Evolutionary conservation across 176 grass and related monocot genomes (phyloP).

Genomic region (Carex pumila): DNA sequence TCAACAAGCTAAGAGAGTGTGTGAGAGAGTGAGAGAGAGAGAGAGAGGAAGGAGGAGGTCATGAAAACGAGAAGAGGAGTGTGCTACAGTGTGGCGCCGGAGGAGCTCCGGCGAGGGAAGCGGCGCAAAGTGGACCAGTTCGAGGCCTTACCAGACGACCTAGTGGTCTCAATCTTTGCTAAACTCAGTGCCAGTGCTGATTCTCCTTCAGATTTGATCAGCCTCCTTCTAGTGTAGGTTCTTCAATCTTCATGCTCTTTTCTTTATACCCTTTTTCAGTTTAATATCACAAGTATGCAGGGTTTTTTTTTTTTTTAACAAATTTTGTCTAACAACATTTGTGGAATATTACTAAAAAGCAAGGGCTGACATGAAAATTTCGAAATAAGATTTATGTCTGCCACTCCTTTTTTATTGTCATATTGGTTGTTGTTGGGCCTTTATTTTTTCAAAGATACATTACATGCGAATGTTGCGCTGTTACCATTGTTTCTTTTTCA

Average conservation of each 20-base stretch:
- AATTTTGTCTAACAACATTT: not conserved
- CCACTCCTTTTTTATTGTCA: not conserved
- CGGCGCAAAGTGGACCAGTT: constrained; percentile 18
- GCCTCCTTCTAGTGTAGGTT: constrained; percentile 26
- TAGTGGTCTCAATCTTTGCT: constrained; percentile 32
- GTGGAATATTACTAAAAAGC: not conserved
- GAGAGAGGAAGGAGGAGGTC: not conserved
- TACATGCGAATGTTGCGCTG: not conserved
- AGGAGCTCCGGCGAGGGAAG: not conserved
- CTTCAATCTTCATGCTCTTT: not conserved
- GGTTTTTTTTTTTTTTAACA: not conserved
- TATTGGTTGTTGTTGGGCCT: not conserved
- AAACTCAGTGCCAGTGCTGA: constrained; percentile 25
- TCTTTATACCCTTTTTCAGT: too few relatives aligned
- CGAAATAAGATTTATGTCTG: not conserved
- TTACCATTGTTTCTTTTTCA: not conserved
- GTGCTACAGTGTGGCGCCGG: not conserved
- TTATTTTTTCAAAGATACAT: not conserved
- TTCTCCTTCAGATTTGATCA: constrained; percentile 20
- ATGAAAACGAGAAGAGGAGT: constrained; percentile 23
- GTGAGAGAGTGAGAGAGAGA: not conserved
- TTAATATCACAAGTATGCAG: not conserved
- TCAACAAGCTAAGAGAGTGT: not conserved
- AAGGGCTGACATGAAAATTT: not conserved
- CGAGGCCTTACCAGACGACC: constrained; percentile 28